Percentiles rank a stretch among this genome's conserved stretches.
Evolutionary conservation across 2,329 filamentous ascomycete genomes (phyloP).

Genomic region (Colletotrichum agaves): DNA sequence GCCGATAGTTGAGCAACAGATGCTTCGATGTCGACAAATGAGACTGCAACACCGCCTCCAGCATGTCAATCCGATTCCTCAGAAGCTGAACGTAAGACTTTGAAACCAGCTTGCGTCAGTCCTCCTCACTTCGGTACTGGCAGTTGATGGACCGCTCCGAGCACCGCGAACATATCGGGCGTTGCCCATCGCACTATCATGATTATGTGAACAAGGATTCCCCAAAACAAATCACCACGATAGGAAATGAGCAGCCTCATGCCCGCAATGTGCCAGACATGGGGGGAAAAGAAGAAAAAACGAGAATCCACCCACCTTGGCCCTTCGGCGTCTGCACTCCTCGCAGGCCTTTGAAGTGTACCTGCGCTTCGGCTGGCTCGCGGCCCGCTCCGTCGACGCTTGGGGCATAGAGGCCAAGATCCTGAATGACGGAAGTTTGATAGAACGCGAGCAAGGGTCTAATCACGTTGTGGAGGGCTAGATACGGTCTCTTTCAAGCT

Average conservation of each 20-base stretch:
- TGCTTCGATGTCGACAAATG: constrained; percentile 44
- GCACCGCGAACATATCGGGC: constrained; percentile 48
- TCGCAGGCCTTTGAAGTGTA: constrained; percentile 47
- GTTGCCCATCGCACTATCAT: constrained; percentile 46
- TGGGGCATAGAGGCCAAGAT: constrained; percentile 20
- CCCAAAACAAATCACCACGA: too few species aligned
- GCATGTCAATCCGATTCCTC: constrained; percentile 45
- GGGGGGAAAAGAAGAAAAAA: background rate
- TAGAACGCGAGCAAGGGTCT: constrained; percentile 18
- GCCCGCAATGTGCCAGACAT: background rate
- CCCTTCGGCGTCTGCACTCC: constrained; percentile 49
- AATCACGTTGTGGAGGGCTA: background rate
- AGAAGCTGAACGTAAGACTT: constrained; percentile 49
- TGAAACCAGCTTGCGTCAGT: constrained; percentile 48
- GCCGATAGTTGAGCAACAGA: constrained; percentile 39
- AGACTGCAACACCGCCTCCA: constrained; percentile 45
- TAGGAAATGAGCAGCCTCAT: background rate
- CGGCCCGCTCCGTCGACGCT: constrained; percentile 26
- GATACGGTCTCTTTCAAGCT: background rate
- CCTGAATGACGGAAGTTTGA: background rate
- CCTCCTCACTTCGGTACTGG: constrained; percentile 45
- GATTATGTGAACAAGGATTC: constrained; percentile 1
- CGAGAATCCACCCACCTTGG: constrained; percentile 44
- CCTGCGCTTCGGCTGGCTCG: constrained; percentile 35
- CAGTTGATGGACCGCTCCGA: constrained; percentile 44